phyloP scores from a whole-genome alignment of 345 rosid genomes.

The Bruguiera sexangula region DNA sequence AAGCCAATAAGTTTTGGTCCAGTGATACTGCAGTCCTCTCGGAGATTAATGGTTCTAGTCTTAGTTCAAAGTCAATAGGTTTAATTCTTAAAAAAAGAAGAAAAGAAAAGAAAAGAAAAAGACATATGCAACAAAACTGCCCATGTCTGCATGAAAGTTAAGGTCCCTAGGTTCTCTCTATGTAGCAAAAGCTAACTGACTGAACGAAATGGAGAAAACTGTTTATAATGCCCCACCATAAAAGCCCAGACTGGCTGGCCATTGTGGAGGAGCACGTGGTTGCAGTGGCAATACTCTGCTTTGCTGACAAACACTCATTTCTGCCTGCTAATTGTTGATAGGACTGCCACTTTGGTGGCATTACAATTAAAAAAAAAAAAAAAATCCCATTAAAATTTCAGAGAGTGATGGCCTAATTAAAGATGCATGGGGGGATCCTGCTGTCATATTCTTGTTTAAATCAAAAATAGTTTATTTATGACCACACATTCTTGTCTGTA shows the following conservation, averaged over 20 bases:
- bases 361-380: not conserved
- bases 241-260: not conserved
- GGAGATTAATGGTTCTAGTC: too few relatives aligned
- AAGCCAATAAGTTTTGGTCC: too few relatives aligned
- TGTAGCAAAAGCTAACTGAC: not conserved
- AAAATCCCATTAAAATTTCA: not conserved
- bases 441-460: not conserved
- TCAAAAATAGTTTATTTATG: not conserved
- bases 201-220: conserved; percentile 4
- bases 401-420: not conserved
- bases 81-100: too few relatives aligned
- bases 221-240: not conserved
- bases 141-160: too few relatives aligned
- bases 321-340: not conserved
- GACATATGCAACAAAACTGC: too few relatives aligned
- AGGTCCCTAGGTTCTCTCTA: not conserved
- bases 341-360: conserved; percentile 4
- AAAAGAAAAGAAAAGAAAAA: too few relatives aligned
- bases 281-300: not conserved
- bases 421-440: not conserved
- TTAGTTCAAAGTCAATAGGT: too few relatives aligned
- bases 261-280: conserved; percentile 17
- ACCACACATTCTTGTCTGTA: not conserved
- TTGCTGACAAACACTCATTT: not conserved
- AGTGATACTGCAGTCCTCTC: too few relatives aligned